phyloP scores from a whole-genome alignment of 2,329 filamentous ascomycete species.

The Paraphaeosphaeria minitans region DNA sequence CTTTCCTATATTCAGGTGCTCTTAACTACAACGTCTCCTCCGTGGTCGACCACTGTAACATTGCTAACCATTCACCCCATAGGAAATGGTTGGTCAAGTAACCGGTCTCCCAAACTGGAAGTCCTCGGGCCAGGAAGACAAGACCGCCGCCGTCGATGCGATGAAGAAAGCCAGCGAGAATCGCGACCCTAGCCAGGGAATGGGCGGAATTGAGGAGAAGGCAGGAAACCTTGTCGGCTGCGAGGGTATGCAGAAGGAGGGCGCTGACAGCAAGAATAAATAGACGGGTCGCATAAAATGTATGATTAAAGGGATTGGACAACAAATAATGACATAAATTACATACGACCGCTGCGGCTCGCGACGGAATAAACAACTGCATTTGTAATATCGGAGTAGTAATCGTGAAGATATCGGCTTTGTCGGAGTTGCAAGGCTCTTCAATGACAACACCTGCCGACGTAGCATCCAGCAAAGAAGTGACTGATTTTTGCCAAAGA shows the following conservation, averaged over 20 bases:
- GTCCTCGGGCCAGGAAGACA: conserved; percentile 66
- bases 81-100: conserved; percentile 65
- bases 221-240: conserved; percentile 69
- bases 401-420: background rate
- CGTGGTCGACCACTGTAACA: background rate
- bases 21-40: background rate
- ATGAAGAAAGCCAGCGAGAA: conserved; percentile 66
- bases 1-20: background rate
- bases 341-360: background rate
- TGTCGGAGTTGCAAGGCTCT: too few relatives aligned
- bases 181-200: conserved; percentile 61
- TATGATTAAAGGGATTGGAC: background rate
- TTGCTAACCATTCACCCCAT: background rate
- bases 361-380: background rate
- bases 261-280: conserved; percentile 36
- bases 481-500: too few relatives aligned
- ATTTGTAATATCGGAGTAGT: background rate
- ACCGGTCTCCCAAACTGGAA: conserved; percentile 69
- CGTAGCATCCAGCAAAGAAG: too few relatives aligned
- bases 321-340: background rate
- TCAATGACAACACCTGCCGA: too few relatives aligned
- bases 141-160: conserved; percentile 63
- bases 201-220: conserved; percentile 68
- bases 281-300: background rate
- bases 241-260: conserved; percentile 66